Base-by-base conservation (phyloP, 306 rosid species). In the Malus fusca region DNA sequence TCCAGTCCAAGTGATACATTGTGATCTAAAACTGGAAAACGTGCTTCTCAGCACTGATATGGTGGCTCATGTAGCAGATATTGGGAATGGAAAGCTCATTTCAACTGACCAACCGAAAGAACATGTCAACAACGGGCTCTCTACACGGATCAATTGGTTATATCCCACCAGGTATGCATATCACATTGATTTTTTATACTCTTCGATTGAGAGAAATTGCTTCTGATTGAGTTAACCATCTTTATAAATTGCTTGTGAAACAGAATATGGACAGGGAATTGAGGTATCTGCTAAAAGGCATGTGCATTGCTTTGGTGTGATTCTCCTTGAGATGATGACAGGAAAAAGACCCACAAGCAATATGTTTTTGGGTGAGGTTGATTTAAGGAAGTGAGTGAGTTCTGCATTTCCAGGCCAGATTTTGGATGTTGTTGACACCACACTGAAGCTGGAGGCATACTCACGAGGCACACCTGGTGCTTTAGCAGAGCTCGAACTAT, bases 11-110 rank as follows among this genome's bases (percentile, higher is more conserved):
- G 44, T 81, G 22, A 33, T 81, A 64, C 74, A 81, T 26, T 81
- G 77, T 22, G 84, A 80, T 71, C 68, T 81, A 37, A 81, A 81
- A 71, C 84, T 77, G 11, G 71, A 75, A 55, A 75, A 81, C 43
- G 77, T 81, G 68, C 80, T 81, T 31, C 60, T 62, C 43, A 61
- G 52, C 75, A 69, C 55, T 13, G 63, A 70, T 60, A 75, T 75
- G 84, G 84, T 75, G 59, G 84, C 77, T 71, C 80, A 33, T 43
- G 70, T 81, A 28, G 78, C 73, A 61, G 84, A 81, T 52, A 75
- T 64, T 56, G 80, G 80, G 31, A 71, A 75, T 26, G 77, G 80
- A 55, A 80, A 80, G 61, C 77, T 75, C 26, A 48, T 81, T 7
- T 44, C 66, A 33, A 46, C 61, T 21, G 79, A 82, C 26, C 64